phyloP scores from a whole-genome alignment of 495 filamentous ascomycete genomes.

The Paragyromitra xinjiangensis region DNA sequence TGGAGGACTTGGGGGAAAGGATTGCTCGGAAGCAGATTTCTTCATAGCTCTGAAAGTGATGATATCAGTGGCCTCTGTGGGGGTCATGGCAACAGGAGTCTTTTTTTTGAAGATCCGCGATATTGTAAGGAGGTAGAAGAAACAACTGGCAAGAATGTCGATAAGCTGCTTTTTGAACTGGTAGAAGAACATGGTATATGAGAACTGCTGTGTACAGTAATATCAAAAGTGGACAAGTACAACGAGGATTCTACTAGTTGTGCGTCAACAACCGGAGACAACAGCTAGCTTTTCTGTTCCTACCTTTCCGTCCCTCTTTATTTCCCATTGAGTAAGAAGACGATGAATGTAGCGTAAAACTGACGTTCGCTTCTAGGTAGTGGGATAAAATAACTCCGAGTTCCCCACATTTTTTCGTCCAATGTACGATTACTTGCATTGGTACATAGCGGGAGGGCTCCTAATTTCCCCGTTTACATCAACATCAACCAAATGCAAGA shows the following conservation, averaged over 20 bases:
- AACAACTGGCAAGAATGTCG: slow-evolving; percentile 18
- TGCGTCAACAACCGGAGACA: not conserved
- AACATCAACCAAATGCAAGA: not conserved
- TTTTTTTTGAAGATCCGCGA: slow-evolving; percentile 4
- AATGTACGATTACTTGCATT: not conserved
- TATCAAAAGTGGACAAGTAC: not conserved
- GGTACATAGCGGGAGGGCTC: not conserved
- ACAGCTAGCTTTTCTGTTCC: slow-evolving; percentile 15
- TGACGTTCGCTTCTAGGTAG: not conserved
- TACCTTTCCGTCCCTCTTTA: not conserved
- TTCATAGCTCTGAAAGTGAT: not conserved
- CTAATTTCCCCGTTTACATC: not conserved
- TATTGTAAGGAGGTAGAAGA: slow-evolving; percentile 21
- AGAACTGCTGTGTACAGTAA: not conserved
- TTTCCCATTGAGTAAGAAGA: slow-evolving; percentile 7
- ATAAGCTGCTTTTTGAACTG: slow-evolving; percentile 11
- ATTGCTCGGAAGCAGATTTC: not conserved
- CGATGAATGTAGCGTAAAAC: slow-evolving; percentile 9
- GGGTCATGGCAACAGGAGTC: not conserved
- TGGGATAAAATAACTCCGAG: not conserved
- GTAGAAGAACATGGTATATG: slow-evolving; percentile 12
- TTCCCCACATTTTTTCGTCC: not conserved
- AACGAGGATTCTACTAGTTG: not conserved
- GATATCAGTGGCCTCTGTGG: not conserved
- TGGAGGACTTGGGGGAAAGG: slow-evolving; percentile 51